Base-by-base conservation (phyloP, 352 stramenopile species). In the Pythium phragmitis region DNA sequence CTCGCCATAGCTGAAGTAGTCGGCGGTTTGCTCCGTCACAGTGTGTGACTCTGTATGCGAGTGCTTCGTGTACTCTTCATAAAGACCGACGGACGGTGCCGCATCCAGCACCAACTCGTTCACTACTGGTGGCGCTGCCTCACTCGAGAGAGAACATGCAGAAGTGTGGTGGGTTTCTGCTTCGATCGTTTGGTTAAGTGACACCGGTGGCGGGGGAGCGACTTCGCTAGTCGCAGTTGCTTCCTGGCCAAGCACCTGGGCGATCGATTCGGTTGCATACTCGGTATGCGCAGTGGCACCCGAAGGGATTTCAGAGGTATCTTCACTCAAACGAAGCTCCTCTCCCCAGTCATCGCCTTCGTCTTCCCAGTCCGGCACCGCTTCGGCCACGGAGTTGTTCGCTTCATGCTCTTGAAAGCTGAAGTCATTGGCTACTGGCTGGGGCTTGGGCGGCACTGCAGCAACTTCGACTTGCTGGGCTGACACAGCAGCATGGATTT, bases 1-100 rank as follows among this genome's bases (percentile, higher is more conserved):
- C 12, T 50, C 53, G 5, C 53, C 53, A 39, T 59, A 59, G 9
- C 23, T 23, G 23, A 36, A 49, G 23, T 50, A 26, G 8, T 21
- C 53, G 6, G 19, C 26, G 2, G 17, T 33, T 36, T 48, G 53
- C 14, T 59, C 36, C 5, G 36, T 39, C 8, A 19, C 26, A 11
- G 6, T 41, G 48, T 41, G 34, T 13, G 34, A 19, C n/a, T 57
- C 51, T 3, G 26, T 47, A 19, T 47, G 19, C 17, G 51, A 57
- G 14, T 46, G 9, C 5, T 42, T 9, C 28, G 49, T 37, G 17
- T 9, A n/a, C 7, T 4, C 49, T 13, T 56, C 49, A 17, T 36
- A 34, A 11, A 52, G 26, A n/a, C 9, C 46, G 13, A 14, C 13
- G 9, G 48, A 55, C 2, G 48, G 30, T 7, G 48, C 41, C 23